Conservation (phyloP, 345 rosid species). For the Kernera saxatilis region DNA sequence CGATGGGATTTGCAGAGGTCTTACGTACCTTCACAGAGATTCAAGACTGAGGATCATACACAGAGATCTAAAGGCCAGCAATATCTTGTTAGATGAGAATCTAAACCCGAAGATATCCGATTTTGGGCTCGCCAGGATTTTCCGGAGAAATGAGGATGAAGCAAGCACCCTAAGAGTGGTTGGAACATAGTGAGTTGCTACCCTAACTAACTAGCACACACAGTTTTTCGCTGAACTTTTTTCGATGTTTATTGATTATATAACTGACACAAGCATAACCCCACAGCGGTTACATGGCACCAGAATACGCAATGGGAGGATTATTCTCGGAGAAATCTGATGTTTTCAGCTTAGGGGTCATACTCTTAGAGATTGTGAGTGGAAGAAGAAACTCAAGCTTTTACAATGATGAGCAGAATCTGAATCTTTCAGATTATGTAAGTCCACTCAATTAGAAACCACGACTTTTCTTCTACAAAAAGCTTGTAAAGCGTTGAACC, state of each 20-base stretch:
- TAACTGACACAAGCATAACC: neutral
- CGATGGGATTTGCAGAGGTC: conserved; percentile 43
- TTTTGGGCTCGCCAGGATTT: conserved; percentile 43
- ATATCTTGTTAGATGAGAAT: conserved; percentile 43
- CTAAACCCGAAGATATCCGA: conserved; percentile 41
- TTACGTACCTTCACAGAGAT: conserved; percentile 39
- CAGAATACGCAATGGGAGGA: conserved; percentile 41
- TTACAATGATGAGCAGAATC: conserved; percentile 5
- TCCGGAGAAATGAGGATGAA: conserved; percentile 30
- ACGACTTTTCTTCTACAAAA: neutral
- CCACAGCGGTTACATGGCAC: conserved; percentile 42
- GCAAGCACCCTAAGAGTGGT: conserved; percentile 38
- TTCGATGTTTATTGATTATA: neutral
- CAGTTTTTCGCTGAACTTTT: no score
- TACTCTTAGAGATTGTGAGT: conserved; percentile 35
- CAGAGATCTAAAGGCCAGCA: conserved; percentile 44
- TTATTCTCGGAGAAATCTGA: conserved; percentile 41
- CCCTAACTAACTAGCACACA: no score
- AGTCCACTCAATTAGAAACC: conserved; percentile 8
- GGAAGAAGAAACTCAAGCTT: conserved; percentile 34
- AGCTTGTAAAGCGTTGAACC: neutral
- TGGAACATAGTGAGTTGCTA: conserved; percentile 38
- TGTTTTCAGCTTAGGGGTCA: conserved; percentile 43
- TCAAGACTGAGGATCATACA: conserved; percentile 45
- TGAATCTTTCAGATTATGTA: conserved; percentile 29